Conservation (phyloP, 768 basidiomycete genomes). For the Kondoa subrosea region DNA sequence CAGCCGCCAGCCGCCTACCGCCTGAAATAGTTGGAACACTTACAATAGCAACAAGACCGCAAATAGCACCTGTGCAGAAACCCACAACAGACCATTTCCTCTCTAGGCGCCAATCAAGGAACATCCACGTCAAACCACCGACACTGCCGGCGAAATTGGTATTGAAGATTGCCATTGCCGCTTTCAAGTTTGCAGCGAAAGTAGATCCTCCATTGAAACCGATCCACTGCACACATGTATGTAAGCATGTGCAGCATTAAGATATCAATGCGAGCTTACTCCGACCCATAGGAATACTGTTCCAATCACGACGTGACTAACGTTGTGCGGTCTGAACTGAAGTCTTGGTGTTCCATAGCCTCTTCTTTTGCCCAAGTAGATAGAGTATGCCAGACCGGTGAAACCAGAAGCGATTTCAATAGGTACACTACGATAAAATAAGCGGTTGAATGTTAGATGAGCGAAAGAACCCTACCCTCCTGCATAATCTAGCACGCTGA, state of each 20-base stretch:
- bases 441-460: not conserved
- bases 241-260: not conserved
- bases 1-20: conserved; percentile 8
- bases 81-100: conserved; percentile 84
- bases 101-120: conserved; percentile 77
- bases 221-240: conserved; percentile 44
- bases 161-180: conserved; percentile 72
- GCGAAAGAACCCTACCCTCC: conserved; percentile 48
- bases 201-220: conserved; percentile 89
- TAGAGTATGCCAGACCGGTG: conserved; percentile 67
- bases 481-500: conserved; percentile 55
- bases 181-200: conserved; percentile 70
- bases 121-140: conserved; percentile 83
- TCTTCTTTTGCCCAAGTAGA: conserved; percentile 76
- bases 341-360: conserved; percentile 82
- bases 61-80: conserved; percentile 86
- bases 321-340: conserved; percentile 87
- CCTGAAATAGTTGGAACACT: conserved; percentile 37
- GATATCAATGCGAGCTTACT: conserved; percentile 14
- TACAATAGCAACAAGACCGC: conserved; percentile 65
- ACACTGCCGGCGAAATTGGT: conserved; percentile 82
- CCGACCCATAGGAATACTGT: conserved; percentile 70
- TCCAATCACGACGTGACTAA: conserved; percentile 66
- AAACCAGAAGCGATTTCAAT: conserved; percentile 91
- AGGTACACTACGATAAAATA: conserved; percentile 34